Conservation (phyloP, 108 stramenopile species). For the Skeletonema potamos region DNA sequence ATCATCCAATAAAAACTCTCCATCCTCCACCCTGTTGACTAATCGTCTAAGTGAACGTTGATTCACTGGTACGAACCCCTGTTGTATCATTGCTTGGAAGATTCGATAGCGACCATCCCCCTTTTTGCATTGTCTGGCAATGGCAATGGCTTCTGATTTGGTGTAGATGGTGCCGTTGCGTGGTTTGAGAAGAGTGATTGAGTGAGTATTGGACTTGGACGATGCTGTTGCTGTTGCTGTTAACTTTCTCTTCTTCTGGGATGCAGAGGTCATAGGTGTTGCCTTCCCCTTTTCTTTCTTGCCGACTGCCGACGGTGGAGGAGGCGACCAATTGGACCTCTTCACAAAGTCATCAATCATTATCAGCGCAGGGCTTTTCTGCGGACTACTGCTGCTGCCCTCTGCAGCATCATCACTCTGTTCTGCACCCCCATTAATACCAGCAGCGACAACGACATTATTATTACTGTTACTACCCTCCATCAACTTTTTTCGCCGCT, state of each 20-base stretch:
- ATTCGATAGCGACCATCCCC: not conserved
- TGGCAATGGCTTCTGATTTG: slow-evolving; percentile 11
- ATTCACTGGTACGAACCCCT: not conserved
- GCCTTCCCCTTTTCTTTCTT: too few species aligned
- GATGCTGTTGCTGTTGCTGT: not conserved
- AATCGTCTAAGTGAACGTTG: not conserved
- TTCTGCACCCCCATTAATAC: too few species aligned
- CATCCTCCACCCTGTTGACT: not conserved
- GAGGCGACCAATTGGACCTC: not conserved
- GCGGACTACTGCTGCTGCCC: too few species aligned
- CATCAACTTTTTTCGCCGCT: not conserved
- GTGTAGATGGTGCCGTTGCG: slow-evolving; percentile 3
- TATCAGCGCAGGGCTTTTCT: not conserved
- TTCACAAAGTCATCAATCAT: not conserved
- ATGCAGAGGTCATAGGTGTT: too few species aligned
- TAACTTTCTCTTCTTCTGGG: not conserved
- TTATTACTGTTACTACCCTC: too few species aligned
- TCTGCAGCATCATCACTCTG: too few species aligned
- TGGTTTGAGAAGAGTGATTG: slow-evolving; percentile 2
- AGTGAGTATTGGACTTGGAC: not conserved
- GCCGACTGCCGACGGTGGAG: too few species aligned
- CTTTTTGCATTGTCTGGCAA: not conserved
- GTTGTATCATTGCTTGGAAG: not conserved
- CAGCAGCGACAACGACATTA: too few species aligned
- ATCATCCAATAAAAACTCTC: not conserved